Evolutionary conservation across 495 filamentous ascomycete species (phyloP).

Genomic region (Penicillium chermesinum): DNA sequence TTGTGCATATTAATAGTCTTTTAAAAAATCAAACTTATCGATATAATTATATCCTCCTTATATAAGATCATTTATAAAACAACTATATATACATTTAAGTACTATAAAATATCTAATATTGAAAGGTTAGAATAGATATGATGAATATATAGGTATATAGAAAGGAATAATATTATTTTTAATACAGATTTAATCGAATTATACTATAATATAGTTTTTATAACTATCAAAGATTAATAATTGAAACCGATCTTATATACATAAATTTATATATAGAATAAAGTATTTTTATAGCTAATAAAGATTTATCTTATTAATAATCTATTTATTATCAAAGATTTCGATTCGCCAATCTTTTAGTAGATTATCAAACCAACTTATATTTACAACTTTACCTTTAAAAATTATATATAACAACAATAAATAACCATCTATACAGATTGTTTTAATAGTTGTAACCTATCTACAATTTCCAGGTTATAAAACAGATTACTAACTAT

Average conservation of each 20-base stretch:
- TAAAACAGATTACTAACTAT: background rate
- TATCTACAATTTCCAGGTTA: background rate
- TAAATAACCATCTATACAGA: background rate
- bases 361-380: background rate
- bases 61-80: background rate
- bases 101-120: background rate
- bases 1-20: background rate
- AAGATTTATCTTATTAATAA: background rate
- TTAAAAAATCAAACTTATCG: constrained; percentile 8
- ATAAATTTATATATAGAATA: background rate
- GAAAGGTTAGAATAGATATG: constrained; percentile 23
- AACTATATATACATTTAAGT: background rate
- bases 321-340: too few species aligned
- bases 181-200: background rate
- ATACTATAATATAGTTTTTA: background rate
- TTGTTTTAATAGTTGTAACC: background rate
- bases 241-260: background rate
- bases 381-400: too few species aligned
- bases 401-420: background rate
- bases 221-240: background rate
- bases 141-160: background rate
- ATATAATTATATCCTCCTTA: constrained; percentile 5
- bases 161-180: background rate
- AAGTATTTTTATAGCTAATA: background rate
- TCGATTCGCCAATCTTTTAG: background rate